A percentile compares a stretch with the other conserved stretches of the same genome.
Evolutionary conservation across 1,284 basidiomycete genomes (phyloP).

Genomic region (Microbotryum lychnidis-dioicae): DNA sequence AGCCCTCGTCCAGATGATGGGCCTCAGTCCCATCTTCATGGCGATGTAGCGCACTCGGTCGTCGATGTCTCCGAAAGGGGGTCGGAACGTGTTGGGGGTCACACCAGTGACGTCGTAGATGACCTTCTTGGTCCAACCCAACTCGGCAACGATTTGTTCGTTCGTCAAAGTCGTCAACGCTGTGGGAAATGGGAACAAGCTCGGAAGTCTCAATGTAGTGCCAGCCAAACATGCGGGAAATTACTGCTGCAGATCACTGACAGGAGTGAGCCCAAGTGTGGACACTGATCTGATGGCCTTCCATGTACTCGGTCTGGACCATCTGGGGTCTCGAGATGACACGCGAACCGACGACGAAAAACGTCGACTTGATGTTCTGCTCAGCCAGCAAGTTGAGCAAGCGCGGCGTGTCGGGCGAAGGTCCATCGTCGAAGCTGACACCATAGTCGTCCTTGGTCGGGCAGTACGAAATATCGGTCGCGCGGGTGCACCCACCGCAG

Average conservation of each 20-base stretch:
- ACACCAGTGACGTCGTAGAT: constrained; percentile 46
- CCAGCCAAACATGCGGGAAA: too few relatives aligned
- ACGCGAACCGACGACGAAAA: constrained; percentile 88
- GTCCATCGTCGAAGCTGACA: constrained; percentile 44
- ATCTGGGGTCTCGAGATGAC: constrained; percentile 69
- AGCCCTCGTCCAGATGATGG: constrained; percentile 69
- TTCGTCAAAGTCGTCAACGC: constrained; percentile 66
- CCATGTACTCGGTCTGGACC: constrained; percentile 53
- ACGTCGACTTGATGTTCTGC: constrained; percentile 66
- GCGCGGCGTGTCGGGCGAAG: constrained; percentile 69
- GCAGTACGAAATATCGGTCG: constrained; percentile 33
- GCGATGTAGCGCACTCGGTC: constrained; percentile 82
- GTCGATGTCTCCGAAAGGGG: constrained; percentile 49
- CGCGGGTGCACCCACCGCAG: constrained; percentile 50
- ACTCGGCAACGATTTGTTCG: constrained; percentile 69
- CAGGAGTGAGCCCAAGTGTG: constrained; percentile 31
- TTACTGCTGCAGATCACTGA: not conserved
- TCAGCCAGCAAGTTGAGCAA: constrained; percentile 61
- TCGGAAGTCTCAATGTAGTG: not conserved
- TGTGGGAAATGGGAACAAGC: not conserved
- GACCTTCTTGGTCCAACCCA: constrained; percentile 82
- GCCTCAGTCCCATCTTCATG: constrained; percentile 65
- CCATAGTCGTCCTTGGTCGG: constrained; percentile 41
- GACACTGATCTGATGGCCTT: constrained; percentile 30
- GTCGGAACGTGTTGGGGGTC: constrained; percentile 26